phyloP scores from a whole-genome alignment of 257 asterid species.

The Pogostemon cablin region DNA sequence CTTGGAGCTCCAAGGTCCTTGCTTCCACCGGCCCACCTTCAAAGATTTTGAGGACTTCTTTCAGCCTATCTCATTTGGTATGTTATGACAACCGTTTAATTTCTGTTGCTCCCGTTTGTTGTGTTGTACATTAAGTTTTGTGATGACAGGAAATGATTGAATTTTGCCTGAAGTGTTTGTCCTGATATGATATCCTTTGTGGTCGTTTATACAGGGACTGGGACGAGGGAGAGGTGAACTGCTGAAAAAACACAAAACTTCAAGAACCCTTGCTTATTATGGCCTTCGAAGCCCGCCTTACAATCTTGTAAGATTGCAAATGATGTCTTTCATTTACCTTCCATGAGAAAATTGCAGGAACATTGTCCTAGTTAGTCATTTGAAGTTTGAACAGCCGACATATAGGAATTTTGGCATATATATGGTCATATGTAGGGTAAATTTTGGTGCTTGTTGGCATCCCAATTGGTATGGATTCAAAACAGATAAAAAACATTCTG shows the following conservation, averaged over 20 bases:
- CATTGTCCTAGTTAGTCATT: conserved; percentile 4
- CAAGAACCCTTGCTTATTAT: conserved; percentile 62
- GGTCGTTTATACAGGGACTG: conserved; percentile 54
- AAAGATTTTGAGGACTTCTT: conserved; percentile 32
- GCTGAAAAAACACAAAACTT: conserved; percentile 31
- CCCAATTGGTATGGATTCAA: not conserved
- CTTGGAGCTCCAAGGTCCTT: conserved; percentile 35
- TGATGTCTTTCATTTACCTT: not conserved
- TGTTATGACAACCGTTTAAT: conserved; percentile 8
- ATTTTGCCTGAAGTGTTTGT: conserved; percentile 1
- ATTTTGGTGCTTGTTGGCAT: not conserved
- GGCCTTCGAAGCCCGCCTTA: conserved; percentile 83
- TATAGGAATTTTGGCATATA: not conserved
- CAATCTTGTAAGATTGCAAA: conserved; percentile 59
- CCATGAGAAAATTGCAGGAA: not conserved
- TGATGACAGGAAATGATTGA: conserved; percentile 4
- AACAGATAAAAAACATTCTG: not conserved
- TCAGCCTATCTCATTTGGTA: conserved; percentile 36
- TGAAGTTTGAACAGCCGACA: not conserved
- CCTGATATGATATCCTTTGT: not conserved
- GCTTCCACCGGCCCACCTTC: conserved; percentile 35
- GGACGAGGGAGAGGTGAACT: conserved; percentile 35
- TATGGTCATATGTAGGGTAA: not conserved
- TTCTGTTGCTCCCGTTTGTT: not conserved
- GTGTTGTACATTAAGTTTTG: not conserved